A percentile compares a stretch with the other conserved stretches of the same genome.
These are phyloP conservation scores for Cyberlindnera amylophila DNA, from an alignment of 805 yeast genomes.

Conservation along the genomic window DNA sequence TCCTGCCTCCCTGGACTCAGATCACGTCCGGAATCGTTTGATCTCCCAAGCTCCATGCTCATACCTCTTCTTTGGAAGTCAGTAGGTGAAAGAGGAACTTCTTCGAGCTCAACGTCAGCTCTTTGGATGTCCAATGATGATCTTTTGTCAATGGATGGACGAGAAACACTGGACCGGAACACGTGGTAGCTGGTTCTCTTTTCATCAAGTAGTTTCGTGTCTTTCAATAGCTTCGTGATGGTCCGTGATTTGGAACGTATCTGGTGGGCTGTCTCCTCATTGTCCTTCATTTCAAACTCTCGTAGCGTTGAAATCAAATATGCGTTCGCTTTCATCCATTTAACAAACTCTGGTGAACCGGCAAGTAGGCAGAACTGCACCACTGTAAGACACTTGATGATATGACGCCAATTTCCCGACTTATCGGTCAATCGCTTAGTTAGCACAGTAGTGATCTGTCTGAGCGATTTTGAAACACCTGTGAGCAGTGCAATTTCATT, in stretches of 20 bases:
- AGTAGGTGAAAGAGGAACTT: background rate
- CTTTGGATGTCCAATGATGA: constrained; percentile 25
- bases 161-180: constrained; percentile 39
- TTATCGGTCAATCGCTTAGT: constrained; percentile 36
- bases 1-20: constrained; percentile 6
- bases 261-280: constrained; percentile 29
- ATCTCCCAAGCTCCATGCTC: constrained; percentile 28
- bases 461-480: constrained; percentile 35
- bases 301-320: constrained; percentile 28
- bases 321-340: constrained; percentile 43
- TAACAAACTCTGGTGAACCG: constrained; percentile 48
- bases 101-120: constrained; percentile 11
- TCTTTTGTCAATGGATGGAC: constrained; percentile 33
- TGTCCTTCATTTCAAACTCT: constrained; percentile 29
- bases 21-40: constrained; percentile 8
- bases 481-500: constrained; percentile 49
- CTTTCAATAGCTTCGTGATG: constrained; percentile 30
- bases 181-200: constrained; percentile 41
- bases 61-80: constrained; percentile 20
- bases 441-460: constrained; percentile 37
- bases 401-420: constrained; percentile 33
- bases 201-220: constrained; percentile 32
- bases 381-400: constrained; percentile 50
- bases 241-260: constrained; percentile 37
- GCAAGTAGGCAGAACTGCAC: constrained; percentile 48